A percentile compares a stretch with the other conserved stretches of the same genome.
phyloP scores from a whole-genome alignment of 2,329 filamentous ascomycete species.

The Penicillium sp. region DNA sequence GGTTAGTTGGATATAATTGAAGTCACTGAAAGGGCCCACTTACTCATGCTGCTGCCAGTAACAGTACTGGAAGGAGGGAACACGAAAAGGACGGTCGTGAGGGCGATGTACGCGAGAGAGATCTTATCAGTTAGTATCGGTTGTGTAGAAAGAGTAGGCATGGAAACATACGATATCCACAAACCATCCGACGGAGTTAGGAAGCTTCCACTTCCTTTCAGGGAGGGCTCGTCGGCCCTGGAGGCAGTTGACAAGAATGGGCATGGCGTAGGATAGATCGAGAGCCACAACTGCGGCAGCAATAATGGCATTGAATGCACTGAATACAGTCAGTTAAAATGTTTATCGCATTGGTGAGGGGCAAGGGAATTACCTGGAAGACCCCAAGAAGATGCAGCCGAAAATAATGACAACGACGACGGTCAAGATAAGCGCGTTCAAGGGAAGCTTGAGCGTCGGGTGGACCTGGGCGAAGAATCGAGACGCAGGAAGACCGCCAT shows the following conservation, averaged over 20 bases:
- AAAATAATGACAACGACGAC: conserved; percentile 68
- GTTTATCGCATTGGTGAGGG: no score
- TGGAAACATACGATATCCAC: conserved; percentile 57
- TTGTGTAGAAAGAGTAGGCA: neutral
- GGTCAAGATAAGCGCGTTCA: conserved; percentile 69
- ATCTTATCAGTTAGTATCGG: conserved; percentile 46
- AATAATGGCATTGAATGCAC: conserved; percentile 74
- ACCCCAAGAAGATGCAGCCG: conserved; percentile 72
- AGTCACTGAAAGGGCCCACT: conserved; percentile 26
- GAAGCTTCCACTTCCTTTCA: conserved; percentile 62
- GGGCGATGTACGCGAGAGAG: conserved; percentile 64
- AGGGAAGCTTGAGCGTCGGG: conserved; percentile 63
- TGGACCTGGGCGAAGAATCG: conserved; percentile 67
- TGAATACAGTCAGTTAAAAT: conserved; percentile 31
- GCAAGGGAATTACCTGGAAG: conserved; percentile 42
- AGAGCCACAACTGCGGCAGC: conserved; percentile 74
- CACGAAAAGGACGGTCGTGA: conserved; percentile 75
- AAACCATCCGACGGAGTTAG: conserved; percentile 62
- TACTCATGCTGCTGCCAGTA: conserved; percentile 71
- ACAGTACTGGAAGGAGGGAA: conserved; percentile 72
- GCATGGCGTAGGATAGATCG: conserved; percentile 75
- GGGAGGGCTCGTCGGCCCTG: conserved; percentile 70
- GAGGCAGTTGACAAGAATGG: conserved; percentile 71
- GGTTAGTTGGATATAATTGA: neutral
- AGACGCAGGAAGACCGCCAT: conserved; percentile 69